phyloP scores from a whole-genome alignment of 345 rosid species.

The Erysimum cheiranthoides region DNA sequence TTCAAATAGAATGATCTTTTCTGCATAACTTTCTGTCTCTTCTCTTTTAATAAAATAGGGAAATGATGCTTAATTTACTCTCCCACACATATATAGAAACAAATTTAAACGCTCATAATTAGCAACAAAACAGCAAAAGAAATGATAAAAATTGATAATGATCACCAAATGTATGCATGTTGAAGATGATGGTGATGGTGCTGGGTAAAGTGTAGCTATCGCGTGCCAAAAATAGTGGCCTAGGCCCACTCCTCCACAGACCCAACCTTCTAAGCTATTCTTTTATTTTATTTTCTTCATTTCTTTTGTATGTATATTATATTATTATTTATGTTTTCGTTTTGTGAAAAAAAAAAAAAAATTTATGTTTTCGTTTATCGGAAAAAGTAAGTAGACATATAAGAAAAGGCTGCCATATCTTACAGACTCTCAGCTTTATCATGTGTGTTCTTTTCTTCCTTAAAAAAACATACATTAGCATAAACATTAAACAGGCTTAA shows the following conservation, averaged over 20 bases:
- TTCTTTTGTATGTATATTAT: background rate
- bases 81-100: background rate
- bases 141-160: constrained; percentile 18
- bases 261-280: constrained; percentile 36
- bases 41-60: background rate
- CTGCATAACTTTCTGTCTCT: background rate
- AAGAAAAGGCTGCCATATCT: constrained; percentile 43
- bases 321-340: constrained; percentile 8
- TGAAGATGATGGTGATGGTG: constrained; percentile 45
- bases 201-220: constrained; percentile 48
- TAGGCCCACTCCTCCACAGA: constrained; percentile 53
- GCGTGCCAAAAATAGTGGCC: constrained; percentile 47
- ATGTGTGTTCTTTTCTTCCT: constrained; percentile 27
- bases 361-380: constrained; percentile 8
- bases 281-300: constrained; percentile 13
- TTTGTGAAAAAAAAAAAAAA: background rate
- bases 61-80: background rate
- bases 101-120: constrained; percentile 2
- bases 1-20: background rate
- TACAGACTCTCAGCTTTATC: constrained; percentile 38
- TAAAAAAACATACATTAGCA: background rate
- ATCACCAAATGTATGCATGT: constrained; percentile 43
- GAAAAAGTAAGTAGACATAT: constrained; percentile 23
- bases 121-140: constrained; percentile 23
- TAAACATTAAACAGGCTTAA: background rate